These are phyloP conservation scores for Psilocybe mexicana DNA, from an alignment of 1,284 basidiomycete genomes.

Conservation along the genomic window DNA sequence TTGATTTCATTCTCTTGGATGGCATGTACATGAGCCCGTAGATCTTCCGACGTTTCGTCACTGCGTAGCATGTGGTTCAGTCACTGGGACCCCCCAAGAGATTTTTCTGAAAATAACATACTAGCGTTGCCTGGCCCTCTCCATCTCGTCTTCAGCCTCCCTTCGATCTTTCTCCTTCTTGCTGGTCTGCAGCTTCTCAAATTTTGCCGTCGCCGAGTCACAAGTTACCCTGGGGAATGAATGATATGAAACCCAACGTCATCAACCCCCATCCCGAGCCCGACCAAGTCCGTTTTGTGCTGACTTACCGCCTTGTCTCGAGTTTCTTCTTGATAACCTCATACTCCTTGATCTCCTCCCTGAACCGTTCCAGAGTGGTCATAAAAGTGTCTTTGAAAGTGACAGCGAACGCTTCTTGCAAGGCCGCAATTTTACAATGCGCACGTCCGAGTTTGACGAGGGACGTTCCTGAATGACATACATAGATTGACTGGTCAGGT, in stretches of 20 bases:
- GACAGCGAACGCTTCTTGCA: slow-evolving; percentile 78
- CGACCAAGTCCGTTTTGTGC: neutral
- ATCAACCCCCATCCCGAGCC: neutral
- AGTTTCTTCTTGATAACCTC: slow-evolving; percentile 73
- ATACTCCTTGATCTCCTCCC: slow-evolving; percentile 72
- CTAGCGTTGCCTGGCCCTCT: slow-evolving; percentile 72
- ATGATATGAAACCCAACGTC: neutral
- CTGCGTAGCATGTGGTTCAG: slow-evolving; percentile 37
- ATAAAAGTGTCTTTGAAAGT: slow-evolving; percentile 74
- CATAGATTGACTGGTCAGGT: neutral
- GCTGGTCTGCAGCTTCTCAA: slow-evolving; percentile 61
- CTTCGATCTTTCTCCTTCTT: slow-evolving; percentile 75
- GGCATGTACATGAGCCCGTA: slow-evolving; percentile 69
- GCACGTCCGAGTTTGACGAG: slow-evolving; percentile 76
- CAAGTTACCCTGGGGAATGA: slow-evolving; percentile 58
- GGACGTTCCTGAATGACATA: slow-evolving; percentile 51
- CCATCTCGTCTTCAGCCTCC: slow-evolving; percentile 78
- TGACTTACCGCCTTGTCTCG: slow-evolving; percentile 70
- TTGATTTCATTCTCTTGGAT: slow-evolving; percentile 78
- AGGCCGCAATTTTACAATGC: slow-evolving; percentile 76
- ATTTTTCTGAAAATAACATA: slow-evolving; percentile 38
- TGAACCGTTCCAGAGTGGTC: slow-evolving; percentile 58
- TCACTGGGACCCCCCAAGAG: neutral
- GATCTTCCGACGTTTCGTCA: slow-evolving; percentile 81
- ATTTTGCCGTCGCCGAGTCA: slow-evolving; percentile 70